Conservation (phyloP, 2,329 filamentous ascomycete species). For the Metarhizium brunneum region DNA sequence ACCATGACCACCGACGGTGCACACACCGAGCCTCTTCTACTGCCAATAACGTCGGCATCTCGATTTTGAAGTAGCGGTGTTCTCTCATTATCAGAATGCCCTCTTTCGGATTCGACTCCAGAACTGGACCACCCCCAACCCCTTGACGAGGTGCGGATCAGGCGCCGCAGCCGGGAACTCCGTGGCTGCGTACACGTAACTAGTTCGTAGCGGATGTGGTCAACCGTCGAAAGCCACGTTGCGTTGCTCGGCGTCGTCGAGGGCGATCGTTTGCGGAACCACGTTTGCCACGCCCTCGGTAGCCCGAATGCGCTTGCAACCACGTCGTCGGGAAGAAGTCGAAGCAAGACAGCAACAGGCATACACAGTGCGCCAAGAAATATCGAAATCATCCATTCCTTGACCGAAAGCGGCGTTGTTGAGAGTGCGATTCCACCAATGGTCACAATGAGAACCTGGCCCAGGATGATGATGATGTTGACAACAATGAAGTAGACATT, state of each 20-base stretch:
- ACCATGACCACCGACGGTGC: not conserved
- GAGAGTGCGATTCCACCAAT: slow-evolving; percentile 58
- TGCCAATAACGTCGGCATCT: not conserved
- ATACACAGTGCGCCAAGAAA: slow-evolving; percentile 67
- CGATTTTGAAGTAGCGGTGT: not conserved
- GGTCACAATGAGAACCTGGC: slow-evolving; percentile 64
- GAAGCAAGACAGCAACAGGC: slow-evolving; percentile 61
- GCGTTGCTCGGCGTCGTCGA: not conserved
- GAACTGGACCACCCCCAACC: not conserved
- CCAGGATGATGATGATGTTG: slow-evolving; percentile 60
- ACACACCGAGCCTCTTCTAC: not conserved
- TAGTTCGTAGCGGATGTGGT: not conserved
- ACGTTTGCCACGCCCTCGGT: not conserved
- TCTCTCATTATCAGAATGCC: not conserved
- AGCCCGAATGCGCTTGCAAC: not conserved
- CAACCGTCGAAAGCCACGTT: not conserved
- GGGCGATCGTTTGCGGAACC: not conserved
- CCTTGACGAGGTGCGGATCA: not conserved
- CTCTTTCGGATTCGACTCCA: not conserved
- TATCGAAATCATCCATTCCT: slow-evolving; percentile 71
- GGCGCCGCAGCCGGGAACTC: not conserved
- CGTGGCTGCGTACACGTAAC: not conserved
- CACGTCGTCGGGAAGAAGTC: slow-evolving; percentile 55
- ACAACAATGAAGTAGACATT: slow-evolving; percentile 66
- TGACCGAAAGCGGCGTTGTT: slow-evolving; percentile 41